phyloP scores from a whole-genome alignment of 495 filamentous ascomycete species.

The Xylaria grammica region DNA sequence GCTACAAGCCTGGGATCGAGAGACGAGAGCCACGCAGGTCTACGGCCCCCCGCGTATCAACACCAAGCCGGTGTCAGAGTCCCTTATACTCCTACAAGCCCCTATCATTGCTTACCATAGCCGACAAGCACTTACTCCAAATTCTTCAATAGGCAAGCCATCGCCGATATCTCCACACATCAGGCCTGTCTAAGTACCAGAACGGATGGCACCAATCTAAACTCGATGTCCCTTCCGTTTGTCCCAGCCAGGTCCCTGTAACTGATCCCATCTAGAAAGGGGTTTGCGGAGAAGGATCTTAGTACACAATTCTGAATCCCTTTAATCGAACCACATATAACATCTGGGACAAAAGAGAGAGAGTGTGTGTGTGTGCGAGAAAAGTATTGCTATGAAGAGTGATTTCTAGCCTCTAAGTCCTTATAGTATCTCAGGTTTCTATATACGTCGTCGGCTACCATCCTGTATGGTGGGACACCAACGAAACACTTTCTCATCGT shows the following conservation, averaged over 20 bases:
- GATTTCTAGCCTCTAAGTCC: background rate
- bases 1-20: slow-evolving; percentile 36
- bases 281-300: slow-evolving; percentile 31
- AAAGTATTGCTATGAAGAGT: background rate
- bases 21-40: slow-evolving; percentile 25
- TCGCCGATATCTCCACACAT: slow-evolving; percentile 43
- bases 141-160: slow-evolving; percentile 13
- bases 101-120: too few species aligned
- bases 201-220: slow-evolving; percentile 29
- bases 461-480: slow-evolving; percentile 21
- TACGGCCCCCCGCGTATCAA: slow-evolving; percentile 30
- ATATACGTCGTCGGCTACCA: slow-evolving; percentile 21
- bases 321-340: background rate
- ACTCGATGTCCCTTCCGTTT: slow-evolving; percentile 38
- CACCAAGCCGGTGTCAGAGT: background rate
- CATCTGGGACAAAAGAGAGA: too few species aligned
- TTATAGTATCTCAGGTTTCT: slow-evolving; percentile 30
- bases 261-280: slow-evolving; percentile 33
- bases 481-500: slow-evolving; percentile 36
- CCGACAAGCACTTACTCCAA: background rate
- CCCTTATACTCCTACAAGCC: too few species aligned
- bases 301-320: background rate
- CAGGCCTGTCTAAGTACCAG: slow-evolving; percentile 42
- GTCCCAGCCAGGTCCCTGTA: slow-evolving; percentile 38
- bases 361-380: too few species aligned